Percentiles rank a stretch among this genome's conserved stretches.
Conservation (phyloP, 75 land plant species). For the Cupressus sempervirens region DNA sequence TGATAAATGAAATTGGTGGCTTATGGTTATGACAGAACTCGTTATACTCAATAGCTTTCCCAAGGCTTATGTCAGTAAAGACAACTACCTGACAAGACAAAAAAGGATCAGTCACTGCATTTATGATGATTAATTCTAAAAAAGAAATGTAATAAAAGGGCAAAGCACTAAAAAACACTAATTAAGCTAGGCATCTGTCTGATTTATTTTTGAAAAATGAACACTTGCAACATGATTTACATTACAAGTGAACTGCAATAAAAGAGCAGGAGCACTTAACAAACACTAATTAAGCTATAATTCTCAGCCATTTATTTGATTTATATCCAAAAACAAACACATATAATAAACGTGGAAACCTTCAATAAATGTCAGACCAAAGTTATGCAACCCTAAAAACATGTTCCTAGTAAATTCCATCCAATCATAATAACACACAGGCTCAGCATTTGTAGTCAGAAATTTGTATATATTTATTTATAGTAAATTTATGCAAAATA, state of each 20-base stretch:
- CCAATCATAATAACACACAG: neutral
- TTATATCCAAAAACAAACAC: neutral
- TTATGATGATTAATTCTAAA: too few species aligned
- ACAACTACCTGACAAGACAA: constrained; percentile 44
- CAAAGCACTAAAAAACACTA: neutral
- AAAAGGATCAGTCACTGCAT: neutral
- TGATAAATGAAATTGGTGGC: constrained; percentile 88
- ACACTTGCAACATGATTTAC: neutral
- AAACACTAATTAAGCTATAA: too few species aligned
- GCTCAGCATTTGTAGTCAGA: neutral
- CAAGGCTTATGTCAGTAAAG: constrained; percentile 61
- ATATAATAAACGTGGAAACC: neutral
- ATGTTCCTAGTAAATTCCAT: neutral
- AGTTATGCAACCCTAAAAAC: neutral
- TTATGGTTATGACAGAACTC: constrained; percentile 74
- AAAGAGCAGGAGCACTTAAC: too few species aligned
- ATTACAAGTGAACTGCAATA: neutral
- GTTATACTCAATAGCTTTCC: constrained; percentile 64
- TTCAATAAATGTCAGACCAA: neutral
- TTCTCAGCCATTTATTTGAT: neutral
- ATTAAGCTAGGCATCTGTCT: neutral
- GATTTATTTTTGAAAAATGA: neutral
- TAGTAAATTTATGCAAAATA: too few species aligned
- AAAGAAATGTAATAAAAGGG: neutral
- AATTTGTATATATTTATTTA: too few species aligned